Evolutionary conservation across 139 green algal genomes (phyloP).

Genomic region (Chlorella sorokiniana): DNA sequence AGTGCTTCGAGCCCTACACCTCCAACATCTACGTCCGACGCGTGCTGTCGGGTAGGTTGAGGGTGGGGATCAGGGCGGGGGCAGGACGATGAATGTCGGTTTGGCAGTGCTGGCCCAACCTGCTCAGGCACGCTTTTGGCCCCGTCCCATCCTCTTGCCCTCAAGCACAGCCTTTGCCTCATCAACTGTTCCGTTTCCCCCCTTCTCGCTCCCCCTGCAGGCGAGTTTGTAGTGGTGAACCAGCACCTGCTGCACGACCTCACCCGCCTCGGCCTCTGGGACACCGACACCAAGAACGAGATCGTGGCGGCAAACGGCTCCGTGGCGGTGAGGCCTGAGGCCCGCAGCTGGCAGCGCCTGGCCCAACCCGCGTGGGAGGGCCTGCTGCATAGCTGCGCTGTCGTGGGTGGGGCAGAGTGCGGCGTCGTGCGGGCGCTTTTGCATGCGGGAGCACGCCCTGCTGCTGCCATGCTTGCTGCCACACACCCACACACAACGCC

Average conservation of each 20-base stretch:
- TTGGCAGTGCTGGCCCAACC: no score
- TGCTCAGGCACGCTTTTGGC: no score
- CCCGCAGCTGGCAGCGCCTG: neutral
- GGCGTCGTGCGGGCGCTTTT: no score
- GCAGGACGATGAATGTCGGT: no score
- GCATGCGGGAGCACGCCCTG: no score
- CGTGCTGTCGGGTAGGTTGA: slow-evolving; percentile 95
- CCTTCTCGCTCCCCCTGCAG: slow-evolving; percentile 57
- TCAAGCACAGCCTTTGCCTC: neutral
- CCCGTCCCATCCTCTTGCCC: neutral
- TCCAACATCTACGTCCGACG: slow-evolving; percentile 98
- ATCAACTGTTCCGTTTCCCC: neutral
- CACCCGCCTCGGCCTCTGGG: slow-evolving; percentile 89
- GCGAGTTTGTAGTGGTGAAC: slow-evolving; percentile 97
- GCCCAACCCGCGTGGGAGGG: no score
- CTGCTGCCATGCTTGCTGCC: no score
- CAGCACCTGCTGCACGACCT: slow-evolving; percentile 97
- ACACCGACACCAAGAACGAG: slow-evolving; percentile 92
- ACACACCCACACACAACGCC: no score
- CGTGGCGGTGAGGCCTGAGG: slow-evolving; percentile 49
- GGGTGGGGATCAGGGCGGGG: no score
- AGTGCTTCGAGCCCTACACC: slow-evolving; percentile 99
- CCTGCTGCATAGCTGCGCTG: no score
- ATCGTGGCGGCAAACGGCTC: slow-evolving; percentile 87
- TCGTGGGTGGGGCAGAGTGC: no score